Evolutionary conservation across 768 basidiomycete genomes (phyloP), one percentile per base, ranked within the genome.

Genomic region (Mycena rosella): DNA sequence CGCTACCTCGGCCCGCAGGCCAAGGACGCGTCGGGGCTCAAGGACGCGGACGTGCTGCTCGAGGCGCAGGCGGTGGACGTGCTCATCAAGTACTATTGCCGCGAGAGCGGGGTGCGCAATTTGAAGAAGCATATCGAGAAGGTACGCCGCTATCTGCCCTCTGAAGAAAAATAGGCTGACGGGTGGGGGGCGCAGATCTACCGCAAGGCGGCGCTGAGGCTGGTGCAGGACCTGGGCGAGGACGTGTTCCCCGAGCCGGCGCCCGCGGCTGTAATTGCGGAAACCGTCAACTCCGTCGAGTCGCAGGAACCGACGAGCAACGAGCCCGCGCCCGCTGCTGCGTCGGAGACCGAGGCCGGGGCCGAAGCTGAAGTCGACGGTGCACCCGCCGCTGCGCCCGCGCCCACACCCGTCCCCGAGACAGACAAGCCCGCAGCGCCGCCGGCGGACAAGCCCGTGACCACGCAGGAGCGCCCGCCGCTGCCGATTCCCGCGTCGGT

Each of bases 41-140:
- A 91, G 76, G 85, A 88, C 20, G 94, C 93, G 1, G 93, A 98
- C 76, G 93, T 99, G 5, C 78, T 86, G 59, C 82, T 99, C 18
- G 91, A 94, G 22, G 85, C 88, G 8, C 84, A 87, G 13, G 89
- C 96, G 0, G 90, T 99, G 49, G 95, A 96, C 72, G 81, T 88
- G 14, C 85, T 99, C 58, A 99, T 99, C 82, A 93, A 96, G 77
- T 98, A 96, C 78, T 99, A 99, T 79, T 96, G 95, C 77, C 87
- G 98, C 26, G 98, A 99, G 82, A 97, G 95, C 73, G 98, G 98
- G 48, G 98, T 99, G 32, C 85, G 98, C 54, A 96, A 96, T 75
- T 75, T 99, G 77, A 99, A 99, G 89, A 99, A 99, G 81, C 94
- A 96, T 74, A 97, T 99, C 60, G 97, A 99, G 75, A 99, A 99